A percentile compares a stretch with the other conserved stretches of the same genome.
phyloP scores from a whole-genome alignment of 176 grass and related monocot genomes.

The Hyparrhenia diplandra region DNA sequence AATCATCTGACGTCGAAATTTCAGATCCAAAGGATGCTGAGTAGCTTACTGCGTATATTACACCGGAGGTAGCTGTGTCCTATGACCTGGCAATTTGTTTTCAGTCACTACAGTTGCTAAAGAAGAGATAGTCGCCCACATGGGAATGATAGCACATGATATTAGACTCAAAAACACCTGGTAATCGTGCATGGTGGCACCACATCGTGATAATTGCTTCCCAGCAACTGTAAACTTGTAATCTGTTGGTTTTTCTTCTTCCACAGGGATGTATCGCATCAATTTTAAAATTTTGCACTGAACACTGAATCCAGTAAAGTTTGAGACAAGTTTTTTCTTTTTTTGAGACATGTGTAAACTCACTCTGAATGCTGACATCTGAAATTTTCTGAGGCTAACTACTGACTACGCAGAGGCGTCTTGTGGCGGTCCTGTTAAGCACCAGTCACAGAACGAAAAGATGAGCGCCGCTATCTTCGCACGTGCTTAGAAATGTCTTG shows the following conservation, averaged over 20 bases:
- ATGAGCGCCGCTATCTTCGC: neutral
- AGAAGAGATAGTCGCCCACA: neutral
- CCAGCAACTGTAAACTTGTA: neutral
- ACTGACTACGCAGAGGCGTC: neutral
- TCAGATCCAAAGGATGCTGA: conserved; percentile 10
- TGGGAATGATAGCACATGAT: neutral
- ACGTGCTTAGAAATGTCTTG: neutral
- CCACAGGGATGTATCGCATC: neutral
- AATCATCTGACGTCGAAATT: conserved; percentile 25
- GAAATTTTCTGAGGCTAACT: neutral
- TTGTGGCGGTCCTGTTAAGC: neutral
- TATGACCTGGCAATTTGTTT: neutral
- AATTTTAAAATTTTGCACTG: neutral
- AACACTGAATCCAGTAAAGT: neutral
- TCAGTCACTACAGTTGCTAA: neutral
- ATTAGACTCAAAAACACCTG: neutral
- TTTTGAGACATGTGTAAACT: neutral
- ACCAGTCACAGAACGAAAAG: neutral
- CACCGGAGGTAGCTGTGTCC: neutral
- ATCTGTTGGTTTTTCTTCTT: neutral
- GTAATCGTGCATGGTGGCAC: neutral
- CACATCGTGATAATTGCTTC: neutral
- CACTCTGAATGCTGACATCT: too few species aligned
- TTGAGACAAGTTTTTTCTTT: neutral
- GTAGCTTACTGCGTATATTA: neutral